Evolutionary conservation across 1,284 basidiomycete species (phyloP), one percentile per base, ranked within the genome.

Genomic region (Puccinia triticina): DNA sequence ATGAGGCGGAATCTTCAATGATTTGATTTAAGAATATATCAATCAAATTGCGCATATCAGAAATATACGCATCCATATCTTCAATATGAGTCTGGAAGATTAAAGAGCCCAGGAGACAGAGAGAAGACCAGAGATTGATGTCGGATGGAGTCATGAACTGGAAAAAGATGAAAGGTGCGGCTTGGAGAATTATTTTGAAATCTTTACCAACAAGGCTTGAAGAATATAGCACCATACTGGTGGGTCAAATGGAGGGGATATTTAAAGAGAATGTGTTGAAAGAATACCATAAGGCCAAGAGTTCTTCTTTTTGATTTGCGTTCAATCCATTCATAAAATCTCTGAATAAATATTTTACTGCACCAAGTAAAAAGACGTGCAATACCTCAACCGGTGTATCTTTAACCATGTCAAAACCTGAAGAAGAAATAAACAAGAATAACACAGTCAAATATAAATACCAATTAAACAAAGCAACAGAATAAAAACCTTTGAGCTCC

Each of bases 341-440:
- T 46, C 43, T 46, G 14, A n/a, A n/a, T n/a, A n/a, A n/a, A n/a
- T n/a, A n/a, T n/a, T n/a, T n/a, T n/a, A n/a, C n/a, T n/a, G n/a
- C n/a, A n/a, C n/a, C n/a, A n/a, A n/a, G n/a, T n/a, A n/a, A n/a
- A n/a, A n/a, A n/a, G n/a, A n/a, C n/a, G n/a, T n/a, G n/a, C n/a
- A n/a, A n/a, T n/a, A n/a, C n/a, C n/a, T n/a, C n/a, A n/a, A n/a
- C n/a, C n/a, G n/a, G n/a, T n/a, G n/a, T n/a, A n/a, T n/a, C n/a
- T n/a, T n/a, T n/a, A n/a, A n/a, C n/a, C n/a, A n/a, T 53, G n/a
- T 75, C 73, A 75, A 75, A 75, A 43, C 50, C 73, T 75, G 18
- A 72, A 32, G 34, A 29, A 14, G 18, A 43, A 46, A 32, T 23
- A 29, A 14, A 29, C 5, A 46, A 46, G 37, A 16, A 2, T 2